Percentiles rank a stretch among this genome's conserved stretches.
Conservation (phyloP, 306 rosid species). For the Ochetophila trinervis region DNA sequence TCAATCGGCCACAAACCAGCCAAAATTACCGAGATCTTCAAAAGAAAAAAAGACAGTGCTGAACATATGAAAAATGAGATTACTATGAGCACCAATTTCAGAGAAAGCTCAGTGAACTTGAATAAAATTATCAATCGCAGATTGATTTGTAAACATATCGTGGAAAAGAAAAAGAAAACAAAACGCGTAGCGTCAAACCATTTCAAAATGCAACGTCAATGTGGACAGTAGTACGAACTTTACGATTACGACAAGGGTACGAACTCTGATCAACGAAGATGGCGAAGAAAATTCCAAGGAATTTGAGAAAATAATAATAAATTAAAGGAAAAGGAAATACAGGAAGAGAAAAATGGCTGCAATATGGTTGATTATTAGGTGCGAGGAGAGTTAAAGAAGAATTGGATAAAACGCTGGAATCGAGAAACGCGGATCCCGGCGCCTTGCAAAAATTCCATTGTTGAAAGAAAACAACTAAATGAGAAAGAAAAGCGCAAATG, state of each 20-base stretch:
- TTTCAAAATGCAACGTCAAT: conserved; percentile 3
- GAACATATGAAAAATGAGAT: not conserved
- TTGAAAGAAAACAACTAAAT: conserved; percentile 13
- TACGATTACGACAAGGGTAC: not conserved
- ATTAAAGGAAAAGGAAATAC: conserved; percentile 31
- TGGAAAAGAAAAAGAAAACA: conserved; percentile 7
- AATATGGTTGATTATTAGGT: conserved; percentile 29
- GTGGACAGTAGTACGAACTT: not conserved
- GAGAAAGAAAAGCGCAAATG: conserved; percentile 23
- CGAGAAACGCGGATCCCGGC: conserved; percentile 69
- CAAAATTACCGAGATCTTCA: conserved; percentile 26
- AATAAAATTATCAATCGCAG: conserved; percentile 15
- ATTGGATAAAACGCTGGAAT: conserved; percentile 30
- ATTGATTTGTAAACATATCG: conserved; percentile 11
- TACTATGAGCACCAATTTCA: not conserved
- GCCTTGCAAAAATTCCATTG: conserved; percentile 49
- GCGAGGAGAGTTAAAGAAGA: conserved; percentile 22
- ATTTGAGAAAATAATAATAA: not conserved
- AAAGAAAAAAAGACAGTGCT: not conserved
- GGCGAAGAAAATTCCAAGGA: not conserved
- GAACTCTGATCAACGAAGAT: conserved; percentile 3
- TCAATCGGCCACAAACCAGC: not conserved
- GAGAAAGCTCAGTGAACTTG: not conserved
- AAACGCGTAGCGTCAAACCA: not conserved
- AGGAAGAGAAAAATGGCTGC: conserved; percentile 14